Conservation (phyloP, 352 stramenopile species). For the Globisporangium solare region DNA sequence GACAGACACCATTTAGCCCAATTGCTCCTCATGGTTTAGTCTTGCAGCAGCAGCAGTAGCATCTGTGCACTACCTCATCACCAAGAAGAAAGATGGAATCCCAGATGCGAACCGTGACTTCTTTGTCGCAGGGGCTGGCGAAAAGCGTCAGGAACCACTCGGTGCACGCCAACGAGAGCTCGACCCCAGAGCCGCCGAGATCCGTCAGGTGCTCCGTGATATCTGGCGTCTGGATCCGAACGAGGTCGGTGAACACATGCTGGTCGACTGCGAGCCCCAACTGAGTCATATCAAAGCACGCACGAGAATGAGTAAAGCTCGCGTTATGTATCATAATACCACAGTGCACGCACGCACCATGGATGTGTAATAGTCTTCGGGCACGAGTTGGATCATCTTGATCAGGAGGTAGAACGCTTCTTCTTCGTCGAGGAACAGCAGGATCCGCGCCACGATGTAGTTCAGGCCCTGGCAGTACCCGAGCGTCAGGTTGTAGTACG, state of each 20-base stretch:
- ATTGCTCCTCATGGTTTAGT: no score
- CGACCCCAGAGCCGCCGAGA: conserved; percentile 78
- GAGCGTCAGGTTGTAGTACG: conserved; percentile 70
- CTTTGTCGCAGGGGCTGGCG: conserved; percentile 65
- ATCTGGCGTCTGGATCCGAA: conserved; percentile 68
- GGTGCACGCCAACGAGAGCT: conserved; percentile 81
- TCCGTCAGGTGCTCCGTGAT: conserved; percentile 56
- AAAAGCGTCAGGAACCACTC: conserved; percentile 89
- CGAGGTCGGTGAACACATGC: conserved; percentile 84
- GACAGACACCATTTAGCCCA: not conserved
- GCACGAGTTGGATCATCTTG: conserved; percentile 71
- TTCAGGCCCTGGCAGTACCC: conserved; percentile 89
- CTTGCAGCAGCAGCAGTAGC: no score
- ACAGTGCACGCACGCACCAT: conserved; percentile 68
- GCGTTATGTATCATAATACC: no score
- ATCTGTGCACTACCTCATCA: conserved; percentile 73
- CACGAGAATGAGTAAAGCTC: no score
- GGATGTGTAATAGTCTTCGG: conserved; percentile 86
- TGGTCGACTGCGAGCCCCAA: conserved; percentile 83
- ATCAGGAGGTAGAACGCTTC: conserved; percentile 81
- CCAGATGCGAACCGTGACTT: conserved; percentile 80
- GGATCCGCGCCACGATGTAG: conserved; percentile 75
- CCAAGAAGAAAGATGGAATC: conserved; percentile 80
- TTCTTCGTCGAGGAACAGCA: conserved; percentile 69
- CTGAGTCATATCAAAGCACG: conserved; percentile 20